These are phyloP conservation scores for Akebia trifoliata DNA, from an alignment of 164 flowering plant species.

Conservation along the genomic window DNA sequence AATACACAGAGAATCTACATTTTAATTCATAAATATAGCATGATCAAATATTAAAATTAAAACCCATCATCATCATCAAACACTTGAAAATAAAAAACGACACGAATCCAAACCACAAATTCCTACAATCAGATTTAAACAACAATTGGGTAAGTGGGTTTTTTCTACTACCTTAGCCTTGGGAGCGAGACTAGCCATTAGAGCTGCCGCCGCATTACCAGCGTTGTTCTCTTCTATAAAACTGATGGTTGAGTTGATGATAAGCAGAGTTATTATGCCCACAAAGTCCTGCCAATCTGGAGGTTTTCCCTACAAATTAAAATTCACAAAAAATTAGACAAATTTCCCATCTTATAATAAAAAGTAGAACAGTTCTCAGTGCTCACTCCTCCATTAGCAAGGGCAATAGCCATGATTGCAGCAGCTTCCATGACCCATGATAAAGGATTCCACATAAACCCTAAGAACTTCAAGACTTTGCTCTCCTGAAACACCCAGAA, in stretches of 20 bases:
- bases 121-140: too few relatives aligned
- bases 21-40: too few relatives aligned
- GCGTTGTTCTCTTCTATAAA: constrained; percentile 90
- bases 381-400: constrained; percentile 91
- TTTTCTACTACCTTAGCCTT: constrained; percentile 93
- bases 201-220: constrained; percentile 93
- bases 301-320: constrained; percentile 60
- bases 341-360: too few relatives aligned
- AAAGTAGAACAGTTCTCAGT: too few relatives aligned
- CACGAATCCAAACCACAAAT: neutral
- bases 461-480: constrained; percentile 70
- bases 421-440: constrained; percentile 98
- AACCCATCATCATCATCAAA: neutral
- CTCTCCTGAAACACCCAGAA: constrained; percentile 53
- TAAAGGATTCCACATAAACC: constrained; percentile 92
- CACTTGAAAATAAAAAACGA: neutral
- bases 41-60: too few relatives aligned
- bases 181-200: constrained; percentile 89
- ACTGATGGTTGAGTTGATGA: constrained; percentile 86
- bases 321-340: neutral
- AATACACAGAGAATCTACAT: too few relatives aligned
- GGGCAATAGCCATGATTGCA: constrained; percentile 83
- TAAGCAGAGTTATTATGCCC: constrained; percentile 63
- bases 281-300: constrained; percentile 93
- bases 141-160: too few relatives aligned